These are phyloP conservation scores for Citrullus amarus DNA, from an alignment of 306 rosid genomes.

Conservation along the genomic window DNA sequence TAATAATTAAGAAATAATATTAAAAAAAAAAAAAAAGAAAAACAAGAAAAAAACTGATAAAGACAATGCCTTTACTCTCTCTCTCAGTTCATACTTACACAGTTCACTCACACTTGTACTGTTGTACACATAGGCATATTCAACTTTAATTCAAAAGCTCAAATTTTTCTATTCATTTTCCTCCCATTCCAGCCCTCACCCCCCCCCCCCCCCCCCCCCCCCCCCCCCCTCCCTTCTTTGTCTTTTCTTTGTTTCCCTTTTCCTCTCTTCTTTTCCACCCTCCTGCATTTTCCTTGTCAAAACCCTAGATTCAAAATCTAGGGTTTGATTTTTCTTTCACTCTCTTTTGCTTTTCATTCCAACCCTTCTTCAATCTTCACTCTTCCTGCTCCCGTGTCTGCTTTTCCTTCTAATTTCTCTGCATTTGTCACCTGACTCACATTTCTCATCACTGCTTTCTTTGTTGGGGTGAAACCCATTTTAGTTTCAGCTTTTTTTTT, in stretches of 20 bases:
- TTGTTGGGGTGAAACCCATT: conserved; percentile 11
- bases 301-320: conserved; percentile 79
- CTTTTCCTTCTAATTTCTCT: conserved; percentile 23
- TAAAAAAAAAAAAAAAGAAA: neutral
- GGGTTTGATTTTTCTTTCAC: conserved; percentile 42
- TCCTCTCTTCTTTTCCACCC: conserved; percentile 23
- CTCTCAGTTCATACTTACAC: neutral
- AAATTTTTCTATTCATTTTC: conserved; percentile 25
- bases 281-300: conserved; percentile 46
- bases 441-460: conserved; percentile 12
- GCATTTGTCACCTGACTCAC: conserved; percentile 17
- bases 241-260: conserved; percentile 3
- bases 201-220: no score
- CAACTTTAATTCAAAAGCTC: conserved; percentile 26
- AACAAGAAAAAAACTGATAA: neutral
- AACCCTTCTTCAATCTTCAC: conserved; percentile 4
- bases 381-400: conserved; percentile 13
- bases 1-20: neutral
- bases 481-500: conserved; percentile 13
- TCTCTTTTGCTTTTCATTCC: conserved; percentile 16
- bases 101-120: conserved; percentile 20
- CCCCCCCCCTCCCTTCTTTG: conserved; percentile 11
- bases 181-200: conserved; percentile 10
- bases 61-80: conserved; percentile 10
- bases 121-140: conserved; percentile 4